Percentiles rank a stretch among this genome's conserved stretches.
phyloP scores from a whole-genome alignment of 1,284 basidiomycete species.

The Ganoderma boninense region DNA sequence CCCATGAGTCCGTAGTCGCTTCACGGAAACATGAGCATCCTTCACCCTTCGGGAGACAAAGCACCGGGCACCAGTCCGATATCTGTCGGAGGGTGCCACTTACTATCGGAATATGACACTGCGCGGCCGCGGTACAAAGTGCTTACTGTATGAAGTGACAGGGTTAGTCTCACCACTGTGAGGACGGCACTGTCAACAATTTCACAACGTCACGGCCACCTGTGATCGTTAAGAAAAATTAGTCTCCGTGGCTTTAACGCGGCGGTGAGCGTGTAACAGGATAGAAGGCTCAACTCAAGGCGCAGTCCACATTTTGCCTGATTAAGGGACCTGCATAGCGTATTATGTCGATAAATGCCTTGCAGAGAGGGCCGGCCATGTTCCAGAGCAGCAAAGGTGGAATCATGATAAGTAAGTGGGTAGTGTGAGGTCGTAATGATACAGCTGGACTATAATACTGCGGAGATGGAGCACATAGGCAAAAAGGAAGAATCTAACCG shows the following conservation, averaged over 20 bases:
- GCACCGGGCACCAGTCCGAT: neutral
- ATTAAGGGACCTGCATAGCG: neutral
- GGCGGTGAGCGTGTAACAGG: neutral
- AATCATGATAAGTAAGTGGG: neutral
- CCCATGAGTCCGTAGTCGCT: neutral
- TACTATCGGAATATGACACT: neutral
- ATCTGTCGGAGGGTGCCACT: neutral
- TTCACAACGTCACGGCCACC: neutral
- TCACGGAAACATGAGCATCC: neutral
- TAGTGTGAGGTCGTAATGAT: conserved; percentile 2
- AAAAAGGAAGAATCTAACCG: neutral
- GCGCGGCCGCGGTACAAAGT: neutral
- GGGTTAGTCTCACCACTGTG: neutral
- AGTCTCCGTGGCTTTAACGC: neutral
- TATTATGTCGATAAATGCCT: neutral
- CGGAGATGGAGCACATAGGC: neutral
- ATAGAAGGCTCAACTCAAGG: neutral
- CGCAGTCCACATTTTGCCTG: neutral
- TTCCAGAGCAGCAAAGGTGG: neutral
- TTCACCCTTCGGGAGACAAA: neutral
- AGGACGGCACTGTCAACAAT: neutral
- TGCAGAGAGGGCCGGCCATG: neutral
- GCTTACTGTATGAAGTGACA: neutral
- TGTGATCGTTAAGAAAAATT: neutral
- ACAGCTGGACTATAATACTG: neutral